These are phyloP conservation scores for Thamnidium elegans DNA, from an alignment of 192 early-diverging fungal genomes.

Conservation along the genomic window DNA sequence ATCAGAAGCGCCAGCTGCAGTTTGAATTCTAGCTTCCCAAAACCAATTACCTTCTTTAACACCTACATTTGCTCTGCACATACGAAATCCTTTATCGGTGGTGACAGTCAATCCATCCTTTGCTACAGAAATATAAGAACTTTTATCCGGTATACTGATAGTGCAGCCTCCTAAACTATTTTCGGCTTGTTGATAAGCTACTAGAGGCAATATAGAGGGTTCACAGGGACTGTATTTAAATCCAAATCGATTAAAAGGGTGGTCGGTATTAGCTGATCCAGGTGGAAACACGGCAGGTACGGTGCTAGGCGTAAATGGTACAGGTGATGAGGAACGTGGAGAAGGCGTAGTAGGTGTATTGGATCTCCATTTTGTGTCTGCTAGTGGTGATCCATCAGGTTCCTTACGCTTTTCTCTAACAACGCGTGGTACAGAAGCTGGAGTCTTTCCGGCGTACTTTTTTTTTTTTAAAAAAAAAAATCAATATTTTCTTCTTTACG, in stretches of 20 bases:
- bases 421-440: not conserved
- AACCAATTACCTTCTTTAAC: conserved; percentile 63
- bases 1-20: conserved; percentile 12
- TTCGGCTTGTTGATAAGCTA: conserved; percentile 51
- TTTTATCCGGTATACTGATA: conserved; percentile 56
- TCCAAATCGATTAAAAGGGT: conserved; percentile 57
- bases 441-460: not conserved
- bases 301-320: not conserved
- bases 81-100: conserved; percentile 64
- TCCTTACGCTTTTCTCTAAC: not conserved
- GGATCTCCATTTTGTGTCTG: conserved; percentile 26
- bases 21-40: conserved; percentile 56
- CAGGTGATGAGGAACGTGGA: conserved; percentile 33
- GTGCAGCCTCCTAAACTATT: conserved; percentile 41
- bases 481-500: too few relatives aligned
- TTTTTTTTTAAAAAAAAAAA: not conserved
- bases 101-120: conserved; percentile 56
- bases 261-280: conserved; percentile 33
- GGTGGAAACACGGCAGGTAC: conserved; percentile 15
- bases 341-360: conserved; percentile 23
- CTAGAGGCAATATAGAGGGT: conserved; percentile 42
- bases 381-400: not conserved
- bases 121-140: conserved; percentile 54
- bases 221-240: conserved; percentile 62
- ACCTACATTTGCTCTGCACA: conserved; percentile 57